Percentiles rank a stretch among this genome's conserved stretches.
Evolutionary conservation across 768 basidiomycete species (phyloP).

Genomic region (Lactifluus hygrophoroides): DNA sequence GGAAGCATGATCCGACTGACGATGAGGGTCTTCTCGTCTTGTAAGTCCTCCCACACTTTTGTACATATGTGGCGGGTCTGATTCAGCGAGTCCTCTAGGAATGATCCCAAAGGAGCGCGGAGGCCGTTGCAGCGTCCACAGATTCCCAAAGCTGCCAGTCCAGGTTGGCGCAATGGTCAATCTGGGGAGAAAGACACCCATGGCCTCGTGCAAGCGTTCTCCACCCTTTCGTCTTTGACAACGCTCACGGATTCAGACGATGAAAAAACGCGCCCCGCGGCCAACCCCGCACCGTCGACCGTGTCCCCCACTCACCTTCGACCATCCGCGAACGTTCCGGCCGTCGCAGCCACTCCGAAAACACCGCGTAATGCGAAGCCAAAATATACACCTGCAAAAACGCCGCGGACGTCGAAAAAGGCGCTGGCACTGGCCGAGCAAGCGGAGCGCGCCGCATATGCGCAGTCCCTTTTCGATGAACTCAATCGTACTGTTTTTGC

Average conservation of each 20-base stretch:
- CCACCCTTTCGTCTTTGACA: constrained; percentile 10
- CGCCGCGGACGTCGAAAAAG: constrained; percentile 19
- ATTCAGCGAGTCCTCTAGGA: neutral
- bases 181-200: neutral
- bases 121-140: constrained; percentile 3
- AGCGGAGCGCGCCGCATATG: constrained; percentile 16
- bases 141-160: neutral
- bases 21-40: constrained; percentile 1
- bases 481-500: constrained; percentile 16
- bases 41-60: neutral
- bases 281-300: neutral
- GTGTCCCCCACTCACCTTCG: neutral
- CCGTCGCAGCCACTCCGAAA: neutral
- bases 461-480: constrained; percentile 17
- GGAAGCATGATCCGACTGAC: neutral
- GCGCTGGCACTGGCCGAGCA: constrained; percentile 14
- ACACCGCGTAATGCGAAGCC: constrained; percentile 2
- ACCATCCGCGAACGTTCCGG: neutral
- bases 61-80: neutral
- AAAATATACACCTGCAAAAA: constrained; percentile 6
- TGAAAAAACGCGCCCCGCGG: neutral
- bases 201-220: constrained; percentile 9
- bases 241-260: constrained; percentile 10
- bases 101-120: constrained; percentile 4
- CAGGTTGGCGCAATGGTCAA: neutral